Evolutionary conservation across 2,329 filamentous ascomycete genomes (phyloP), one percentile per base, ranked within the genome.

Genomic region (Volutella citrinella): DNA sequence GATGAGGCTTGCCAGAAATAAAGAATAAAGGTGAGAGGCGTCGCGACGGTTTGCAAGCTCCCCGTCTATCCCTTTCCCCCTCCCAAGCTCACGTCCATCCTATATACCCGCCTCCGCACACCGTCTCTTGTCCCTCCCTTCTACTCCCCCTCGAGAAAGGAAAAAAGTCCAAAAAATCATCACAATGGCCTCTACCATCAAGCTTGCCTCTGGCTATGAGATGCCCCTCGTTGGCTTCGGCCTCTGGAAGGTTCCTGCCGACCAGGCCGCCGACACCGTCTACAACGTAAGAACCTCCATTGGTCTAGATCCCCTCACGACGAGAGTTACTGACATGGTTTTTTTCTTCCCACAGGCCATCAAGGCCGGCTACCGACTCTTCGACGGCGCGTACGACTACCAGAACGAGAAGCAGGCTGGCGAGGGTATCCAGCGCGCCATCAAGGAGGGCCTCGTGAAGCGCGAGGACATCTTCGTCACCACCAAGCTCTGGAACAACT

Each of bases 401-500:
- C 68, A 70, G 35, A 87, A 82, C 38, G 82, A 84, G 56, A 70
- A 69, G 34, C 78, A 82, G 33, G 80, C 84, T 1, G 84, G 80
- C 10, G 63, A 70, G 45, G 83, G 76, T 14, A 77, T 86, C 52
- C 74, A 69, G 46, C 72, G 61, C 25, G 72, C 71, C 28, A 73
- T 76, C 48, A 54, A 55, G 7, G 69, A 80, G 42, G 76, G 76
- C 19, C 72, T 81, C 28, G 70, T 86, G 10, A 79, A 81, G 31
- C 62, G 86, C 38, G 80, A 85, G 63, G 87, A 94, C 19, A 81
- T 95, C 56, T 94, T 94, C 74, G 77, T 95, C 57, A 85, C 89
- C 44, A 87, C 82, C 61, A 95, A 94, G 73, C 81, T 94, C 31
- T 94, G 87, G 87, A 89, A 89, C 70, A 81, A 81, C 54, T 93